Evolutionary conservation across 2,329 filamentous ascomycete species (phyloP).

Genomic region (Xylaria sp.): DNA sequence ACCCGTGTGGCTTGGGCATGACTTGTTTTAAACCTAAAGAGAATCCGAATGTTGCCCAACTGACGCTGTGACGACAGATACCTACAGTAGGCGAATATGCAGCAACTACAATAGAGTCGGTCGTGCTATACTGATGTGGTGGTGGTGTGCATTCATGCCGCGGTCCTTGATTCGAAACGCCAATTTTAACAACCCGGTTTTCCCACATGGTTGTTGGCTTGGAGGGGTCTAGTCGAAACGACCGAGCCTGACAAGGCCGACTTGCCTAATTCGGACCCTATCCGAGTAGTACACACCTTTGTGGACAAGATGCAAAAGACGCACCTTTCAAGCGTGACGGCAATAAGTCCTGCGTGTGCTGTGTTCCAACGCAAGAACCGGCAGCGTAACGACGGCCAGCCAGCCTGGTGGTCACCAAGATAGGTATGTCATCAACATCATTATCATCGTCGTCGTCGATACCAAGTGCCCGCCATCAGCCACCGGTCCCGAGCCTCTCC

Average conservation of each 20-base stretch:
- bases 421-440: too few relatives aligned
- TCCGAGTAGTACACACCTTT: conserved; percentile 28
- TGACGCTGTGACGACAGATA: too few relatives aligned
- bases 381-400: conserved; percentile 1
- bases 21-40: too few relatives aligned
- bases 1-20: too few relatives aligned
- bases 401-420: conserved; percentile 10
- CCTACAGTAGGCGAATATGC: not conserved
- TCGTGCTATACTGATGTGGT: conserved; percentile 1
- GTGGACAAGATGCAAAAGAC: conserved; percentile 12
- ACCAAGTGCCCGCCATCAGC: conserved; percentile 7
- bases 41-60: too few relatives aligned
- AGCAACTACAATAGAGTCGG: not conserved
- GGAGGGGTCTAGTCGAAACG: conserved; percentile 37
- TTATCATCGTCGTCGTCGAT: too few relatives aligned
- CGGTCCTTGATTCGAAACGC: conserved; percentile 37
- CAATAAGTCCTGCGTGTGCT: not conserved
- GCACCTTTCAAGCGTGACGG: conserved; percentile 12
- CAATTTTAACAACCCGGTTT: conserved; percentile 40
- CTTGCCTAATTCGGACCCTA: conserved; percentile 40
- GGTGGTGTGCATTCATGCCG: conserved; percentile 34
- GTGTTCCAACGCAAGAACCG: not conserved
- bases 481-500: conserved; percentile 12
- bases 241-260: conserved; percentile 37
- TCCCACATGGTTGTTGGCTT: conserved; percentile 32